Evolutionary conservation across 352 stramenopile species (phyloP).

Genomic region (Globisporangium uncinulatum): DNA sequence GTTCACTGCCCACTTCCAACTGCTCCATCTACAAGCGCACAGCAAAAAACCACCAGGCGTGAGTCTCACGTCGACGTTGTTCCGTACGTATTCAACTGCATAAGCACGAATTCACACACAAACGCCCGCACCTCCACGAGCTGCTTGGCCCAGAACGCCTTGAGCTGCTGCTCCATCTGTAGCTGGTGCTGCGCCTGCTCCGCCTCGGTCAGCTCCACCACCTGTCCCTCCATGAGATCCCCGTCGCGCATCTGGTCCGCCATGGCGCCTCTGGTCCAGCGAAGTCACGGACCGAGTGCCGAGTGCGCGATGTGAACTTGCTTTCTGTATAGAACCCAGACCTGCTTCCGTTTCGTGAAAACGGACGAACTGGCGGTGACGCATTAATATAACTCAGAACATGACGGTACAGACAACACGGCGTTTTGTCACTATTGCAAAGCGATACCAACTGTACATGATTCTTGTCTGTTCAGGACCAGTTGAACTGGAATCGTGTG

Average conservation of each 20-base stretch:
- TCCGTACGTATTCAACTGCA: neutral
- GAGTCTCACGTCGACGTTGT: neutral
- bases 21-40: conserved; percentile 73
- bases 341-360: too few species aligned
- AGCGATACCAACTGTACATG: too few species aligned
- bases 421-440: too few species aligned
- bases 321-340: too few species aligned
- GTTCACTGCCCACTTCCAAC: conserved; percentile 90
- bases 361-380: too few species aligned
- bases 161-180: conserved; percentile 87
- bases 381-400: too few species aligned
- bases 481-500: too few species aligned
- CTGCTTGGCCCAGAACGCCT: conserved; percentile 93
- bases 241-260: conserved; percentile 8
- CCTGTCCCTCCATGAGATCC: conserved; percentile 71
- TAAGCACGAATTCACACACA: conserved; percentile 1
- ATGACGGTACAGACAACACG: too few species aligned
- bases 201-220: conserved; percentile 81
- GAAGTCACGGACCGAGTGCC: too few species aligned
- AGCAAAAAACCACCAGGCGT: conserved; percentile 3
- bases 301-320: too few species aligned
- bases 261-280: conserved; percentile 4
- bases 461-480: too few species aligned
- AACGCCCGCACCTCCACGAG: conserved; percentile 54
- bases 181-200: conserved; percentile 82